Base-by-base conservation (phyloP, 2,329 filamentous ascomycete species). In the Trichoderma pleuroti region DNA sequence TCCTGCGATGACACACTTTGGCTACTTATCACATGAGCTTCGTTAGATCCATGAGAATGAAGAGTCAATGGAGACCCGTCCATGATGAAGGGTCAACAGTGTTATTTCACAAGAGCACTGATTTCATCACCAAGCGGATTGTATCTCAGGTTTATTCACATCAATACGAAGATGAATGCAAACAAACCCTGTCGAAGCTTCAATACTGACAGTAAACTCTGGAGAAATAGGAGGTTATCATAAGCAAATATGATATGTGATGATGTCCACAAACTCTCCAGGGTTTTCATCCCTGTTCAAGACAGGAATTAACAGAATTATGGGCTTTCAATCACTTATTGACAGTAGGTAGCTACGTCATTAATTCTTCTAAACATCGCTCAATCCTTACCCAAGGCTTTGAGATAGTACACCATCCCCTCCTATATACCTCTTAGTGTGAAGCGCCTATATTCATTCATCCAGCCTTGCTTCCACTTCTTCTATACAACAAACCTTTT, bases 91-190 rank as follows among this genome's bases (percentile, higher is more conserved):
- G 9, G 2, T 24, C 14, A 24, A 24, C 0, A 24, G n/a, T 24
- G 11, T 8, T 24, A 14, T 11, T 11, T 14, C 21, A 12, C 1
- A 24, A 49, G 3, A 3, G 21, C 21, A 14, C 14, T 14, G 11
- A 24, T 1, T 0, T 52, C 1, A 4, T 52, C 21, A 3, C n/a
- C 5, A 49, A 49, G 2, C 1, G 7, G n/a, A 49, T 11, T 0
- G 2, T 3, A 24, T 8, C 46, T 7, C 21, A 14, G 21, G 14
- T 5, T 24, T 4, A 14, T 52, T 0, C 14, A 12, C n/a, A 4
- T 52, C n/a, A 24, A 24, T 7, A 8, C 11, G 24, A 24, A 24
- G 46, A 52, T 14, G 5, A 52, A 24, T 7, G 5, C 3, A 24
- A 24, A 24, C 46, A 52, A 14, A 8, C 1, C 11, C 6, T 6